Base-by-base conservation (phyloP, 2,329 filamentous ascomycete species). In the Cryphonectria radicalis region DNA sequence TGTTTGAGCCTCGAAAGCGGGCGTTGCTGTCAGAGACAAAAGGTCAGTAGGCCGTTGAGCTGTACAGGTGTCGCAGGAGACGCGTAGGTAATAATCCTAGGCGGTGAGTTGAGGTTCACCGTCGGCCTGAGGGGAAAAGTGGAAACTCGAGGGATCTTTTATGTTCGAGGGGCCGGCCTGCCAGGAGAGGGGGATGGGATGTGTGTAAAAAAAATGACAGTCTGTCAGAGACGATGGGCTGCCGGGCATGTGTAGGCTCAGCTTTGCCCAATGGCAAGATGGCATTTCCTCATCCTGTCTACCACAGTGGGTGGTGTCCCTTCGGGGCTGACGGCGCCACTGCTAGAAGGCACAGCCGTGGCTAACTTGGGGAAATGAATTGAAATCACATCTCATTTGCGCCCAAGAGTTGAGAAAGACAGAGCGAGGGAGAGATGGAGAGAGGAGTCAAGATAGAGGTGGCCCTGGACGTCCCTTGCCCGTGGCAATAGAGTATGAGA, bases 1-100 rank as follows among this genome's bases (percentile, higher is more conserved):
- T 82, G 74, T 86, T 84, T 76, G 84, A 84, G 78, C 87, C 86
- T 80, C 88, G 85, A 77, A 89, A 87, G 73, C 88, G 86, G 78
- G 87, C 87, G 82, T 87, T 88, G 77, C 87, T 89, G 74, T 59
- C 13, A 35, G 19, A 32, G 65, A 70, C 59, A 63, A 17, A 68
- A 35, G 46, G 69, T 69, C 67, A 73, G 72, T 25, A 40, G 17
- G 32, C 32, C 40, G 59, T n/a, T n/a, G 59, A 40, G 35, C 59
- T 62, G 59, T n/a, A 40, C 11, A 25, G 14, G 17, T 62, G 59
- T 32, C 35, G 59, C 17, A 40, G 17, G 59, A 74, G 66, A 35
- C 53, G 32, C 22, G 57, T 19, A 67, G n/a, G n/a, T 65, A 14
- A 25, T 63, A 17, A 40, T 25, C 66, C 43, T 63, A 71, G 62